Conservation (phyloP, 2,329 filamentous ascomycete genomes). For the Colletotrichum truncatum region DNA sequence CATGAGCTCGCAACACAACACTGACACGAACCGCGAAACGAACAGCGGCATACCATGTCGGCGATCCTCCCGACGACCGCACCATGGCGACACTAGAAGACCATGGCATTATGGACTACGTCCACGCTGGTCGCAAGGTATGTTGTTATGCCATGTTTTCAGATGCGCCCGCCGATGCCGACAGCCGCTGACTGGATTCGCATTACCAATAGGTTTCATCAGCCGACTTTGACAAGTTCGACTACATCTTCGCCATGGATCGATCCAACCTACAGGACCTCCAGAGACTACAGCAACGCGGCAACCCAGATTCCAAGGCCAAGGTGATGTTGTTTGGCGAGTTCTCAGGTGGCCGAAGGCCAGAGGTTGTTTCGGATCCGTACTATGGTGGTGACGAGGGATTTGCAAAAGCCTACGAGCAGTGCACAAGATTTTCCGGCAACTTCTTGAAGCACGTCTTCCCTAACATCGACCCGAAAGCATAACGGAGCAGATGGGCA, state of each 20-base stretch:
- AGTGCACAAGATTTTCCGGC: conserved; percentile 78
- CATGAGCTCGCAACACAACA: neutral
- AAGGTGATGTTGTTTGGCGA: conserved; percentile 87
- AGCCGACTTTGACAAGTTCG: conserved; percentile 84
- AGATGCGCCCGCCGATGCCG: neutral
- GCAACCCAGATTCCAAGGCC: conserved; percentile 66
- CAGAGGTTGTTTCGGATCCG: conserved; percentile 84
- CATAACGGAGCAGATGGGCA: neutral
- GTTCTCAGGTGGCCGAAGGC: conserved; percentile 70
- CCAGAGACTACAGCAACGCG: conserved; percentile 65
- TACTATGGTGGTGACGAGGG: conserved; percentile 90
- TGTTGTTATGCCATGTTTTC: conserved; percentile 4
- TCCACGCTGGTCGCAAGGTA: conserved; percentile 81
- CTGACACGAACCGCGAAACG: neutral
- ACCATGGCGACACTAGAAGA: conserved; percentile 81
- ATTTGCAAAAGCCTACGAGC: conserved; percentile 87
- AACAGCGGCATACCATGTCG: conserved; percentile 81
- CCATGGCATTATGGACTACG: conserved; percentile 81
- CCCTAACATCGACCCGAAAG: conserved; percentile 40
- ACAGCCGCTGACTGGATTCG: neutral
- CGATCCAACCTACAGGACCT: conserved; percentile 80
- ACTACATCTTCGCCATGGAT: conserved; percentile 98
- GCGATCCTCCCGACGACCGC: conserved; percentile 79
- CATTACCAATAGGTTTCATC: conserved; percentile 54
- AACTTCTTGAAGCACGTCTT: conserved; percentile 76